phyloP scores from a whole-genome alignment of 2,329 filamentous ascomycete species.

The Curvularia sp. region DNA sequence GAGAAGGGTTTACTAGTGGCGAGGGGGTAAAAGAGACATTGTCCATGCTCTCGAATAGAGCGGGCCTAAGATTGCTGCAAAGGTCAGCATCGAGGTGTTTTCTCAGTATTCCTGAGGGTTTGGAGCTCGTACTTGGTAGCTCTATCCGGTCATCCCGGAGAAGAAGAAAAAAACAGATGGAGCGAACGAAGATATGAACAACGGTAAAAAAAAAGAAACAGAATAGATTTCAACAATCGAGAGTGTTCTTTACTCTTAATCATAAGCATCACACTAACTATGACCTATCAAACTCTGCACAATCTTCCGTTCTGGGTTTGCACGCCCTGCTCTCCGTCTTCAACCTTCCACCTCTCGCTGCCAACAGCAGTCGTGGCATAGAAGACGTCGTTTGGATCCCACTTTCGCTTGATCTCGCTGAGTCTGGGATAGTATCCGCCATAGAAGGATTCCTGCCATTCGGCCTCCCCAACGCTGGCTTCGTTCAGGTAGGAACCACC shows the following conservation, averaged over 20 bases:
- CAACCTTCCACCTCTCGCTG: slow-evolving; percentile 31
- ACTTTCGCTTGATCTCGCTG: slow-evolving; percentile 31
- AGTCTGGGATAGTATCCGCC: slow-evolving; percentile 31
- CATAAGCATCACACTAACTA: neutral
- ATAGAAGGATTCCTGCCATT: slow-evolving; percentile 48
- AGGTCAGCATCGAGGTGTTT: neutral
- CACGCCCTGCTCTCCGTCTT: slow-evolving; percentile 27
- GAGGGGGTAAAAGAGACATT: slow-evolving; percentile 25
- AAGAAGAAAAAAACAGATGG: too few relatives aligned
- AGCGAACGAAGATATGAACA: too few relatives aligned
- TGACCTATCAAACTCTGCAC: slow-evolving; percentile 21
- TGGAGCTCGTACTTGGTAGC: too few relatives aligned
- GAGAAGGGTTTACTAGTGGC: slow-evolving; percentile 52
- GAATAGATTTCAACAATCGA: neutral
- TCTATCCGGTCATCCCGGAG: too few relatives aligned
- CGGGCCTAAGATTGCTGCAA: neutral
- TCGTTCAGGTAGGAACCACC: slow-evolving; percentile 45
- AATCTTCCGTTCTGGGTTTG: slow-evolving; percentile 31
- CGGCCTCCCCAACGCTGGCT: slow-evolving; percentile 43
- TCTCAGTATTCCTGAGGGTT: neutral
- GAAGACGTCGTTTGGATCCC: slow-evolving; percentile 36
- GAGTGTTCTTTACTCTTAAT: too few relatives aligned
- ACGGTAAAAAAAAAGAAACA: neutral
- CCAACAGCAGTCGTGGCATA: slow-evolving; percentile 33
- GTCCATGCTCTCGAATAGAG: neutral